phyloP scores from a whole-genome alignment of 805 yeast species.

The Yarrowia divulgata region DNA sequence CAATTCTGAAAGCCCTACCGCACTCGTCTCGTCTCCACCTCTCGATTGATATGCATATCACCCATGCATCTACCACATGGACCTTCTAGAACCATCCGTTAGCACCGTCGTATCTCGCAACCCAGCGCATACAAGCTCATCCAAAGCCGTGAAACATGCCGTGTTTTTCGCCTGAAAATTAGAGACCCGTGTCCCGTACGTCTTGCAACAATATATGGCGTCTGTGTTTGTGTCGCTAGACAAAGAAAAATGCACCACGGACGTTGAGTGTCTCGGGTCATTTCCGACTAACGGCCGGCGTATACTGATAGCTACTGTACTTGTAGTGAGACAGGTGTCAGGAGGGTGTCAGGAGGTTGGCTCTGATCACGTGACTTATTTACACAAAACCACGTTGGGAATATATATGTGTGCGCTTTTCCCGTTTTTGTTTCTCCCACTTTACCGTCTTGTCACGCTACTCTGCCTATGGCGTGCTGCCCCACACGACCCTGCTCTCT shows the following conservation, averaged over 20 bases:
- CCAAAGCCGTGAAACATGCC: too few species aligned
- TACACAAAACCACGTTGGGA: neutral
- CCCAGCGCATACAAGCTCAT: too few species aligned
- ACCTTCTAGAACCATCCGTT: neutral
- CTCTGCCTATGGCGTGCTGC: constrained; percentile 11
- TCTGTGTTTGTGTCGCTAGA: neutral
- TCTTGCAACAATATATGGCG: too few species aligned
- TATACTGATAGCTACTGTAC: too few species aligned
- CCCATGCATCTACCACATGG: neutral
- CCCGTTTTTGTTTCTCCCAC: neutral
- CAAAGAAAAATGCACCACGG: neutral
- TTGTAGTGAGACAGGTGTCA: neutral
- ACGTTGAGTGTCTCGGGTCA: constrained; percentile 1
- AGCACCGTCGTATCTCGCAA: too few species aligned
- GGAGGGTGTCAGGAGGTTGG: neutral
- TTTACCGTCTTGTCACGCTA: neutral
- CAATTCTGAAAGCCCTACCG: neutral
- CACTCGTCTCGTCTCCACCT: neutral
- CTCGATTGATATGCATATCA: neutral
- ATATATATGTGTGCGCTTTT: too few species aligned
- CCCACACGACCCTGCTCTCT: neutral
- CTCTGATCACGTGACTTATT: neutral
- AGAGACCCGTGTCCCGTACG: neutral
- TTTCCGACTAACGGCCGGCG: neutral
- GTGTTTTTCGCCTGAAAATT: too few species aligned